These are phyloP conservation scores for Trichoderma citrinoviride DNA, from an alignment of 2,329 filamentous ascomycete genomes.

Conservation along the genomic window DNA sequence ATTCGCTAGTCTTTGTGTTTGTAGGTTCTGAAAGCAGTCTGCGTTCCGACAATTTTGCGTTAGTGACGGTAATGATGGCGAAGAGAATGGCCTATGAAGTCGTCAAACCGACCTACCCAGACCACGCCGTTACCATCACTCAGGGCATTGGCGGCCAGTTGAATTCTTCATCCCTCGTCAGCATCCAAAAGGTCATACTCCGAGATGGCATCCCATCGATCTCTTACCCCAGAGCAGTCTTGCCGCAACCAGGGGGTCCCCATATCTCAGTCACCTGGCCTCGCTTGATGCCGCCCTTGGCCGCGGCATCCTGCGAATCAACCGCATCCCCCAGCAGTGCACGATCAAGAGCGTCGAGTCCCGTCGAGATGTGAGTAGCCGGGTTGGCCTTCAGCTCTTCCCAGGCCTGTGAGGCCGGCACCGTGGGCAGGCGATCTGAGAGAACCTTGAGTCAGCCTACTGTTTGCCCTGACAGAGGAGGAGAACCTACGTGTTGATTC, in stretches of 20 bases:
- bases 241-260: constrained; percentile 82
- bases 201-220: background rate
- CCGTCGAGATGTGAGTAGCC: constrained; percentile 54
- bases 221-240: constrained; percentile 72
- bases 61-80: background rate
- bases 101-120: constrained; percentile 71
- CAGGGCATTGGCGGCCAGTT: constrained; percentile 64
- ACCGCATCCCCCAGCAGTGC: constrained; percentile 35
- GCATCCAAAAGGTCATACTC: background rate
- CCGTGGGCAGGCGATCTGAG: constrained; percentile 70
- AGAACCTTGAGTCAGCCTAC: background rate
- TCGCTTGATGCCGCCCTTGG: constrained; percentile 60
- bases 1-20: constrained; percentile 30
- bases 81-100: background rate
- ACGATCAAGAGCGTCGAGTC: constrained; percentile 52
- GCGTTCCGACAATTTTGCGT: background rate
- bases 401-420: constrained; percentile 72
- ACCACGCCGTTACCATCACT: constrained; percentile 61
- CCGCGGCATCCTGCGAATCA: constrained; percentile 23
- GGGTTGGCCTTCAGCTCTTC: constrained; percentile 55
- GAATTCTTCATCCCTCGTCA: constrained; percentile 50
- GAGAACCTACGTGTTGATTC: constrained; percentile 48
- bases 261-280: constrained; percentile 84
- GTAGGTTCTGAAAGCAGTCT: constrained; percentile 50
- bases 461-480: background rate